phyloP scores from a whole-genome alignment of 2,329 filamentous ascomycete genomes.

The Fusarium subglutinans region DNA sequence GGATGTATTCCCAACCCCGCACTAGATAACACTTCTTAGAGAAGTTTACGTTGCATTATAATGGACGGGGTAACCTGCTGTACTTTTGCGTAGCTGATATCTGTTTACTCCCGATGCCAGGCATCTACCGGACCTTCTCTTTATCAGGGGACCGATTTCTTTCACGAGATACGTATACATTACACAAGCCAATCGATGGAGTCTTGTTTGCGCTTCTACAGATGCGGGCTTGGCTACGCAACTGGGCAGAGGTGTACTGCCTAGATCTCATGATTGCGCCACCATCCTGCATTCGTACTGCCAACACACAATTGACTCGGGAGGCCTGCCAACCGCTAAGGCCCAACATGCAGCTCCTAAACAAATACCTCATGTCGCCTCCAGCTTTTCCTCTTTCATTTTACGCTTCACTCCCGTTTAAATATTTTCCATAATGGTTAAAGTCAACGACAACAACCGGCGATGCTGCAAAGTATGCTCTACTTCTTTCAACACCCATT shows the following conservation, averaged over 20 bases:
- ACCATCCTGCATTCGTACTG: neutral
- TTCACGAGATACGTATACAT: neutral
- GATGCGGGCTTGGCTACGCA: neutral
- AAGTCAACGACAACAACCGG: neutral
- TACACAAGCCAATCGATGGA: fast-evolving
- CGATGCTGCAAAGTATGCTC: neutral
- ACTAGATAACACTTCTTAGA: too few relatives aligned
- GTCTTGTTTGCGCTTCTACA: fast-evolving
- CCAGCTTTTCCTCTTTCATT: fast-evolving
- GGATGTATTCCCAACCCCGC: neutral
- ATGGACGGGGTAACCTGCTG: neutral
- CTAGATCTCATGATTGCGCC: neutral
- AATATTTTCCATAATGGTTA: neutral
- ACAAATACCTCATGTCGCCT: neutral
- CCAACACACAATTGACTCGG: neutral
- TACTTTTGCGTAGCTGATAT: neutral
- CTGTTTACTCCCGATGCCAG: neutral
- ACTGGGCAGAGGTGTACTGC: neutral
- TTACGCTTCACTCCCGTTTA: fast-evolving
- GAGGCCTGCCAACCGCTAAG: neutral
- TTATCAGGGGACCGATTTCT: too few relatives aligned
- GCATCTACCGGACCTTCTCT: neutral
- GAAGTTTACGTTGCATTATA: fast-evolving
- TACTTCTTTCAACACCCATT: neutral
- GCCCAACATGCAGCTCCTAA: neutral